A percentile compares a stretch with the other conserved stretches of the same genome.
Evolutionary conservation across 2,329 filamentous ascomycete species (phyloP).

Genomic region (Sporothrix globosa): DNA sequence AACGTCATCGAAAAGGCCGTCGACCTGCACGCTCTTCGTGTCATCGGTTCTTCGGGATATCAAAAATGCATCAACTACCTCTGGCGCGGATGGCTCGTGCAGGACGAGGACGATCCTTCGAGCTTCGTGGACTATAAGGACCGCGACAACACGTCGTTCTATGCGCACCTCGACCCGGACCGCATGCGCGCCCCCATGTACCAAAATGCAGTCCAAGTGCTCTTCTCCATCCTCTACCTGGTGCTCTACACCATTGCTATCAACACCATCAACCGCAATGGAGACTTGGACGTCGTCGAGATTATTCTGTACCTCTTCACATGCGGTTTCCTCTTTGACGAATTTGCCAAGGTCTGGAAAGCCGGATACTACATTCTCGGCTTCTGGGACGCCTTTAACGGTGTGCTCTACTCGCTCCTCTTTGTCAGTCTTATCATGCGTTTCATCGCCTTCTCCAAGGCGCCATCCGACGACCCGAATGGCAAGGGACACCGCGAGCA

Average conservation of each 20-base stretch:
- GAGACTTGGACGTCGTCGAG: constrained; percentile 83
- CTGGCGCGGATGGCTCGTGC: constrained; percentile 96
- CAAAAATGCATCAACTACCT: constrained; percentile 93
- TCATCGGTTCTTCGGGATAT: constrained; percentile 92
- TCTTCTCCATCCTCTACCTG: constrained; percentile 82
- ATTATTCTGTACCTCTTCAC: constrained; percentile 88
- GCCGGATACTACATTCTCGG: constrained; percentile 87
- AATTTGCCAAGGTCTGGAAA: constrained; percentile 88
- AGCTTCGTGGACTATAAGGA: constrained; percentile 86
- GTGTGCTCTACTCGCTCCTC: constrained; percentile 76
- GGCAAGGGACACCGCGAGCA: constrained; percentile 54
- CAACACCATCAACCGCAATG: constrained; percentile 86
- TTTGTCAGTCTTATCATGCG: constrained; percentile 77
- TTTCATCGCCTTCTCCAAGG: constrained; percentile 72
- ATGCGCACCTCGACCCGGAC: constrained; percentile 86
- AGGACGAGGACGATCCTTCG: constrained; percentile 88
- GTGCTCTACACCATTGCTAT: constrained; percentile 86
- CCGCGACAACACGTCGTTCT: constrained; percentile 76
- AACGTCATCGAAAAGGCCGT: constrained; percentile 95
- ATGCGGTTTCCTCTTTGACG: constrained; percentile 85
- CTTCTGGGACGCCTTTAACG: constrained; percentile 98
- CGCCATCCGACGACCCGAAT: constrained; percentile 41
- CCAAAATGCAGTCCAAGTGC: constrained; percentile 85
- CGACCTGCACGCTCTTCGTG: constrained; percentile 82
- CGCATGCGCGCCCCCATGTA: constrained; percentile 91